phyloP scores from a whole-genome alignment of 2,329 filamentous ascomycete species.

The Tolypocladium pustulatum region DNA sequence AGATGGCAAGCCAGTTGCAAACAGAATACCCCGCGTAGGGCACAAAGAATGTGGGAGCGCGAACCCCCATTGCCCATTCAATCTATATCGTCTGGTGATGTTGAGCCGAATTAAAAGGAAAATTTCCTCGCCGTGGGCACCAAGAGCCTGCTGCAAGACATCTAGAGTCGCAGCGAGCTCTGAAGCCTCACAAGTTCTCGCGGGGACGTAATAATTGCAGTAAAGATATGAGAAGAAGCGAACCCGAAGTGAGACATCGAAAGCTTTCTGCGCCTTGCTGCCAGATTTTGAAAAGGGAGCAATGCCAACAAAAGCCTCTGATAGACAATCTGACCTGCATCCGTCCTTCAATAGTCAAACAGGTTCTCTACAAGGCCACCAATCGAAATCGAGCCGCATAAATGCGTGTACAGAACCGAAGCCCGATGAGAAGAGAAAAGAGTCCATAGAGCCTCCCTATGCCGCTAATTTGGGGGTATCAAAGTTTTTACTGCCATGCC shows the following conservation, averaged over 20 bases:
- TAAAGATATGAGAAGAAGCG: not conserved
- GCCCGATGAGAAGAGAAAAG: not conserved
- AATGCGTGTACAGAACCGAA: not conserved
- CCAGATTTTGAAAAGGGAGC: not conserved
- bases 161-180: not conserved
- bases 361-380: conserved; percentile 1
- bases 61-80: conserved; percentile 26
- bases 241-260: not conserved
- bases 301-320: not conserved
- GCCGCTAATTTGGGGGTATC: conserved; percentile 24
- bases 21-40: conserved; percentile 18
- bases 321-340: not conserved
- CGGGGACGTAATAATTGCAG: conserved; percentile 3
- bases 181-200: not conserved
- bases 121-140: conserved; percentile 11
- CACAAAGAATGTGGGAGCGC: conserved; percentile 12
- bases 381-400: not conserved
- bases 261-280: not conserved
- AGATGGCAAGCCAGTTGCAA: conserved; percentile 18
- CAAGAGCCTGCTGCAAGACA: conserved; percentile 4
- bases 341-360: not conserved
- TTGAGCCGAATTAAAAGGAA: conserved; percentile 10
- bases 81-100: conserved; percentile 23
- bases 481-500: conserved; percentile 15
- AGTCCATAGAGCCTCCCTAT: conserved; percentile 11